A percentile compares a stretch with the other conserved stretches of the same genome.
These are phyloP conservation scores for Amanita molliuscula DNA, from an alignment of 768 basidiomycete species.

Conservation along the genomic window DNA sequence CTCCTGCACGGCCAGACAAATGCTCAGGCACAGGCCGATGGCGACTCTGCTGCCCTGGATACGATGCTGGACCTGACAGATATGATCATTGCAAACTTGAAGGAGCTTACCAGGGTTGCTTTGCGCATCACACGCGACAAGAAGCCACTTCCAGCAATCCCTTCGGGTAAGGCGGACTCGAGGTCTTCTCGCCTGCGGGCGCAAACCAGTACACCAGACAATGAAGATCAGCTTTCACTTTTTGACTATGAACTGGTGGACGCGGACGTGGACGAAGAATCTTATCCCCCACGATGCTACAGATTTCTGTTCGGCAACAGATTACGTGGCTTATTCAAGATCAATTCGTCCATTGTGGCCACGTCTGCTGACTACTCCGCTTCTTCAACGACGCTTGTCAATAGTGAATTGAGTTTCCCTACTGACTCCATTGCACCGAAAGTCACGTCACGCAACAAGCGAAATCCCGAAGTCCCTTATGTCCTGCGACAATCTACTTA, in stretches of 20 bases:
- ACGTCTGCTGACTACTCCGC: neutral
- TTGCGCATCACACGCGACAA: neutral
- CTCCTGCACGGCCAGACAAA: neutral
- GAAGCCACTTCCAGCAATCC: slow-evolving; percentile 1
- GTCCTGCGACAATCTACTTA: slow-evolving; percentile 18
- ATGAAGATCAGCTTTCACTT: neutral
- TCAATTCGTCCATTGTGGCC: neutral
- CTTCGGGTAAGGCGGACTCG: neutral
- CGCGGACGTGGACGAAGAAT: neutral
- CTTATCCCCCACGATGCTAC: neutral
- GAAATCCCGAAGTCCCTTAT: slow-evolving; percentile 9
- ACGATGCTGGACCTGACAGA: neutral
- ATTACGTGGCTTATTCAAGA: neutral
- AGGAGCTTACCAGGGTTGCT: neutral
- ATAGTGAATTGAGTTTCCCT: slow-evolving; percentile 14
- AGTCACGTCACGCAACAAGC: slow-evolving; percentile 19
- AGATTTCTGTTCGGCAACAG: neutral
- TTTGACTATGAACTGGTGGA: slow-evolving; percentile 3
- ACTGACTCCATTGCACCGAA: slow-evolving; percentile 8
- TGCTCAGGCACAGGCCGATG: neutral
- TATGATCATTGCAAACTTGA: neutral
- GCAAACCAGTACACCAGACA: neutral
- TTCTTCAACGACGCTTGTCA: neutral
- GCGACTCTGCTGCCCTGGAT: neutral
- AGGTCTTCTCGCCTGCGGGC: too few relatives aligned